Evolutionary conservation across 2,329 filamentous ascomycete genomes (phyloP).

Genomic region (Fusarium mundagurra): DNA sequence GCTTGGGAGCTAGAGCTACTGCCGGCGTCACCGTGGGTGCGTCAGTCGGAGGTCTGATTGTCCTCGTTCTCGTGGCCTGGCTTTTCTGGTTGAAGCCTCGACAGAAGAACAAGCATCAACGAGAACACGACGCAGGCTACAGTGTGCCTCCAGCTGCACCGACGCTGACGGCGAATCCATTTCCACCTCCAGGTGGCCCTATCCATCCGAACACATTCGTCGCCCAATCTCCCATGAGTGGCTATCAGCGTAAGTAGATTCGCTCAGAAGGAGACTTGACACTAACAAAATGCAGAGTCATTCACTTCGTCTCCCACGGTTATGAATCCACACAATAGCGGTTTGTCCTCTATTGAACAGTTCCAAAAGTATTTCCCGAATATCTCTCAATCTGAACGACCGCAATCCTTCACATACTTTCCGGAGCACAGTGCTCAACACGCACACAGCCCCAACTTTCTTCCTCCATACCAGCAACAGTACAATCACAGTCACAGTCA

Average conservation of each 20-base stretch:
- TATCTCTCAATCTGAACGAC: conserved; percentile 25
- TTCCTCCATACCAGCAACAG: conserved; percentile 23
- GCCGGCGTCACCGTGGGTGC: conserved; percentile 38
- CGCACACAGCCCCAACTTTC: conserved; percentile 11
- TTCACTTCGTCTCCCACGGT: conserved; percentile 23
- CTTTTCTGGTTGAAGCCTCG: conserved; percentile 38
- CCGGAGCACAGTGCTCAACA: conserved; percentile 21
- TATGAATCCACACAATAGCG: conserved; percentile 23
- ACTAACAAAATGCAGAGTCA: conserved; percentile 30
- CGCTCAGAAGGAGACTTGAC: background rate
- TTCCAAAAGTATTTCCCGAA: conserved; percentile 35
- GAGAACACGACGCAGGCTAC: background rate
- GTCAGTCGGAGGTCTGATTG: conserved; percentile 16
- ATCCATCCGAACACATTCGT: background rate
- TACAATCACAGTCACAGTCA: background rate
- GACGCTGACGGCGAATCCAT: conserved; percentile 11
- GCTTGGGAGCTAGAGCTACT: conserved; percentile 33
- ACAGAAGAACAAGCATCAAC: conserved; percentile 25
- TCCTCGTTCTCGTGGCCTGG: conserved; percentile 30
- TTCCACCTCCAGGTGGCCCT: conserved; percentile 12
- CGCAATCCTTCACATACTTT: conserved; percentile 26
- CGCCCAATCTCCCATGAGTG: conserved; percentile 35
- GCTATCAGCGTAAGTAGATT: conserved; percentile 35
- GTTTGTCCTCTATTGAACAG: conserved; percentile 26
- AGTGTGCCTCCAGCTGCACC: conserved; percentile 11